Percentiles rank a stretch among this genome's conserved stretches.
These are phyloP conservation scores for Phytophthora idaei DNA, from an alignment of 352 stramenopile species.

Conservation along the genomic window DNA sequence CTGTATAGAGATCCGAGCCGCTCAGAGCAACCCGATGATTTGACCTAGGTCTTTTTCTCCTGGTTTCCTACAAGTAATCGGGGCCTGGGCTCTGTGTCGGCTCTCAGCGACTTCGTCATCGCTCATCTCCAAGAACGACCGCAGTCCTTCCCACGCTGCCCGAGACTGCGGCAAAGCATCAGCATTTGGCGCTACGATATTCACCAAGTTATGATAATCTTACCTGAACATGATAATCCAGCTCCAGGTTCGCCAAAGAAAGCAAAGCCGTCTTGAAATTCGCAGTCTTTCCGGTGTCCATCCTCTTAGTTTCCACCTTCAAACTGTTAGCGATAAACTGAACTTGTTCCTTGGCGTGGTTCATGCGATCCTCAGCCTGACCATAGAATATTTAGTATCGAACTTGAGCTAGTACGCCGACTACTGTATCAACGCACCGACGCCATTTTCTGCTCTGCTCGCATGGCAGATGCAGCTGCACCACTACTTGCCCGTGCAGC, in stretches of 20 bases:
- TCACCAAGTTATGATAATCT: background rate
- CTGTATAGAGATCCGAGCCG: conserved; percentile 11
- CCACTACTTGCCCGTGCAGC: conserved; percentile 84
- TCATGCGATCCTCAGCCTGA: conserved; percentile 87
- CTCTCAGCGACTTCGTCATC: conserved; percentile 68
- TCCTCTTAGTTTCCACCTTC: conserved; percentile 83
- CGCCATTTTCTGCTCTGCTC: conserved; percentile 88
- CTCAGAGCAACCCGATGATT: conserved; percentile 75
- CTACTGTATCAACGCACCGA: conserved; percentile 45
- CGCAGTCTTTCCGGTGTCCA: conserved; percentile 80
- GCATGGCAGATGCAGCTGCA: conserved; percentile 84
- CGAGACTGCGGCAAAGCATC: conserved; percentile 53
- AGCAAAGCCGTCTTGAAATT: conserved; percentile 84
- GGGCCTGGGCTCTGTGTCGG: conserved; percentile 46
- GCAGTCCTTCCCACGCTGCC: conserved; percentile 72
- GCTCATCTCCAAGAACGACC: conserved; percentile 65
- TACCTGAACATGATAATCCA: conserved; percentile 85
- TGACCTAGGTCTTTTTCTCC: conserved; percentile 71
- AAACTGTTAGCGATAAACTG: conserved; percentile 88
- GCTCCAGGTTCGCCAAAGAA: conserved; percentile 76
- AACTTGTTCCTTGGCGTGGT: conserved; percentile 85
- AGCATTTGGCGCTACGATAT: conserved; percentile 2
- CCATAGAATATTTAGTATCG: background rate
- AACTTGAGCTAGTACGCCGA: background rate
- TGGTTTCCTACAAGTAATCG: conserved; percentile 70